A percentile compares a stretch with the other conserved stretches of the same genome.
Evolutionary conservation across 345 rosid species (phyloP).

Genomic region (Sapria himalayana): DNA sequence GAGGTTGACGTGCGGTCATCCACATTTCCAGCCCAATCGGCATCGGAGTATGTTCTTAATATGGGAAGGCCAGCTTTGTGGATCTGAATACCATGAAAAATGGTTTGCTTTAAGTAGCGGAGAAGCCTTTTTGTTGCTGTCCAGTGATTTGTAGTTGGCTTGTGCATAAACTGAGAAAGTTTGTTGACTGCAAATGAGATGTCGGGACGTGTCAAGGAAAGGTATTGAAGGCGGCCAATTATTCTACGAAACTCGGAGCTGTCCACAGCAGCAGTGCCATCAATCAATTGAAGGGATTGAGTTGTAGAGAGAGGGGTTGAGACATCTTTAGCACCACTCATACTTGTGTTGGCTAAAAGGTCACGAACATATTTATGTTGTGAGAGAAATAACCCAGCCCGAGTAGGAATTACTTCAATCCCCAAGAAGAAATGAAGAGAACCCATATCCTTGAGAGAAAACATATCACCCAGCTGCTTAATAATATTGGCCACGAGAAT

Average conservation of each 20-base stretch:
- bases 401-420: neutral
- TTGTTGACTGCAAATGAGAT: neutral
- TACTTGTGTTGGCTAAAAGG: neutral
- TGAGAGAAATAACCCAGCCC: neutral
- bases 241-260: neutral
- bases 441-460: conserved; percentile 1
- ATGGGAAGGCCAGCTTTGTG: neutral
- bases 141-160: neutral
- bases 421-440: neutral
- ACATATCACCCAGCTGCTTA: neutral
- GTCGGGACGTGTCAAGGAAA: neutral
- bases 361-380: neutral
- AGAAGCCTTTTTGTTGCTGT: no score
- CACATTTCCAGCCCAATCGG: no score
- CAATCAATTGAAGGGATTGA: neutral
- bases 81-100: conserved; percentile 1
- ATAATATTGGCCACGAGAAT: neutral
- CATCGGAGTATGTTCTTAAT: neutral
- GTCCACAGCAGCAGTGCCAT: neutral
- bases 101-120: conserved; percentile 1
- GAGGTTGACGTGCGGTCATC: neutral
- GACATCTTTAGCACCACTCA: conserved; percentile 1
- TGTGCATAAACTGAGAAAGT: conserved; percentile 2
- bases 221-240: neutral
- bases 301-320: neutral